Evolutionary conservation across 73 alveolate species (phyloP), one percentile per base, ranked within the genome.

Genomic region (Tetrahymena borealis): DNA sequence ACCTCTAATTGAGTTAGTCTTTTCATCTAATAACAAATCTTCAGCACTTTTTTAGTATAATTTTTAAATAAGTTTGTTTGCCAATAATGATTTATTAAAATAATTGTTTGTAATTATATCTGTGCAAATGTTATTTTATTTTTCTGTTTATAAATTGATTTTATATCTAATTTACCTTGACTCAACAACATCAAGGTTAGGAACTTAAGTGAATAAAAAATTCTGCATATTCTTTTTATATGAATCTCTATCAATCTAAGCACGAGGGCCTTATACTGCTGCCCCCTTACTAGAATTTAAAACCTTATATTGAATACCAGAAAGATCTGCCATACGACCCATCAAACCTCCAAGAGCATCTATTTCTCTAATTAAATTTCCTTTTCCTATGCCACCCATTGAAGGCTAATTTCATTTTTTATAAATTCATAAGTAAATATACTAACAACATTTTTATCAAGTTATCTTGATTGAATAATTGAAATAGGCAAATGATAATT

Each of bases 271-370:
- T 77, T 93, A 90, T 0, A 96, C 97, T 0, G 98, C 98, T 10
- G 97, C 95, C 4, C 98, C 98, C 91, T 94, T 96, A 33, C 95
- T 38, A 11, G 38, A 6, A 91, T 96, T 96, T 32, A 96, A 94
- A 12, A 96, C 96, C 79, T 95, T 96, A 93, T 93, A 96, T 43
- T 96, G 93, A 33, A 94, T 96, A 16, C 97, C 98, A n/a, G 95
- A 39, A 35, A 36, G 42, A 91, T 96, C 98, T 7, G 97, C 97
- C 38, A 91, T 33, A 90, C 90, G 77, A 7, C 96, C 96, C 78
- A 96, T 95, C 32, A 94, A 85, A 9, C 98, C 98, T 38, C 97
- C 98, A 90, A 96, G 39, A 8, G 98, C 98, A 91, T 96, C 98
- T 11, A 96, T 95, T 90, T 96, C 98, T 78, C 96, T 91, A 10